Evolutionary conservation across 2,329 filamentous ascomycete genomes (phyloP).

Genomic region (Colletotrichum truncatum): DNA sequence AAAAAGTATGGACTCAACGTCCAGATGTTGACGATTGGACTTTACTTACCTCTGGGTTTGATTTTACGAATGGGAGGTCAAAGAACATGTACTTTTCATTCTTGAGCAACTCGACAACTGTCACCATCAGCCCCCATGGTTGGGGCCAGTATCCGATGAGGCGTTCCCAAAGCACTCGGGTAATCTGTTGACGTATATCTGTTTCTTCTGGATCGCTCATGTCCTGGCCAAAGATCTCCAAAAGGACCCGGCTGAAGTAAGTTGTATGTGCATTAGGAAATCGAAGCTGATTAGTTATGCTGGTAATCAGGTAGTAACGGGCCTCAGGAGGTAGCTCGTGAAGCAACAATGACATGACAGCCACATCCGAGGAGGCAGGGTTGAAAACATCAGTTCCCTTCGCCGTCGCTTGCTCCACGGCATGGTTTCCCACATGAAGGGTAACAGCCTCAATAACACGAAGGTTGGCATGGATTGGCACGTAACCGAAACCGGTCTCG

Average conservation of each 20-base stretch:
- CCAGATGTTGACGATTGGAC: background rate
- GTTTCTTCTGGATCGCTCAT: constrained; percentile 77
- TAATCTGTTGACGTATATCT: constrained; percentile 90
- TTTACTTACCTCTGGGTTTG: constrained; percentile 79
- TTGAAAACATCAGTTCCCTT: constrained; percentile 73
- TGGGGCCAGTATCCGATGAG: constrained; percentile 90
- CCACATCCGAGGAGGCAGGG: constrained; percentile 71
- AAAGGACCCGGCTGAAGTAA: constrained; percentile 87
- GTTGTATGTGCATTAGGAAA: constrained; percentile 90
- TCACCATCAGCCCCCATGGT: constrained; percentile 93
- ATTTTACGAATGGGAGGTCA: constrained; percentile 90
- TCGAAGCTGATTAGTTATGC: constrained; percentile 90
- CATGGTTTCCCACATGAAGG: constrained; percentile 81
- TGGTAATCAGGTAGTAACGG: constrained; percentile 84
- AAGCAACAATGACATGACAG: constrained; percentile 79
- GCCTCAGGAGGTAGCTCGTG: constrained; percentile 79
- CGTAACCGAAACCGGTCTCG: constrained; percentile 72
- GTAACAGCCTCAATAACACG: constrained; percentile 82
- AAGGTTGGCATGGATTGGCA: constrained; percentile 74
- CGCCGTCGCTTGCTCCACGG: constrained; percentile 67
- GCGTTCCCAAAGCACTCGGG: constrained; percentile 87
- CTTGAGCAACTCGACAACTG: constrained; percentile 88
- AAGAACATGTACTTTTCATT: constrained; percentile 93
- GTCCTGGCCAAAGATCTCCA: constrained; percentile 86
- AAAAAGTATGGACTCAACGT: too few species aligned